Conservation (phyloP, 495 filamentous ascomycete genomes). For the Friedmanniomyces simplex region DNA sequence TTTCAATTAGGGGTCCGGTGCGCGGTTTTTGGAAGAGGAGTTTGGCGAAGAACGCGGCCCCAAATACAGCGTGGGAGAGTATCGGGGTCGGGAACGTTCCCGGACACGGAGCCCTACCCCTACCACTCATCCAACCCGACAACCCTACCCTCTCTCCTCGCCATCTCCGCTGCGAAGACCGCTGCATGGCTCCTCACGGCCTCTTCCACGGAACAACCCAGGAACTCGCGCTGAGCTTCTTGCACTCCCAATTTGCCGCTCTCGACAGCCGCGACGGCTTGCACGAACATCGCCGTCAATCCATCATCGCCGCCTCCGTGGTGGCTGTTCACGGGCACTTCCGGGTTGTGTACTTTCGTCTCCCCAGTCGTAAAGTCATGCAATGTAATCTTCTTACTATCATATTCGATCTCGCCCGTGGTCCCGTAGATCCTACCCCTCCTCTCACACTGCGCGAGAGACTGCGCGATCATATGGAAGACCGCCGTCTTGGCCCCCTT, state of each 20-base stretch:
- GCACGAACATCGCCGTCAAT: slow-evolving; percentile 65
- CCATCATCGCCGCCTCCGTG: slow-evolving; percentile 89
- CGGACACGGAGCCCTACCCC: too few relatives aligned
- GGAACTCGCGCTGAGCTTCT: slow-evolving; percentile 60
- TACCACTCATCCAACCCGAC: slow-evolving; percentile 77
- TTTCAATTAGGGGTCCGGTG: too few relatives aligned
- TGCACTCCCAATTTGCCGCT: slow-evolving; percentile 54
- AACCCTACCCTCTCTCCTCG: slow-evolving; percentile 55
- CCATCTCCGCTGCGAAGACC: slow-evolving; percentile 91
- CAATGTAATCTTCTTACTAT: slow-evolving; percentile 53
- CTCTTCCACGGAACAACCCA: slow-evolving; percentile 79
- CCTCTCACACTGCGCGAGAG: slow-evolving; percentile 74
- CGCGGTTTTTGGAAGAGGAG: too few relatives aligned
- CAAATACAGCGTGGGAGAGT: too few relatives aligned
- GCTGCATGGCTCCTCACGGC: slow-evolving; percentile 79
- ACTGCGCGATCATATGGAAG: slow-evolving; percentile 90
- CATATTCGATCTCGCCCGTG: slow-evolving; percentile 73
- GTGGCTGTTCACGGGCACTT: slow-evolving; percentile 40
- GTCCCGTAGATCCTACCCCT: slow-evolving; percentile 77
- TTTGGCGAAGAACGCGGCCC: too few relatives aligned
- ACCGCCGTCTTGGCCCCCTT: slow-evolving; percentile 66
- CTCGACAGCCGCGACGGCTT: slow-evolving; percentile 71
- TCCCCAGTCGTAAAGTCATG: slow-evolving; percentile 51
- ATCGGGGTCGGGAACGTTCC: too few relatives aligned
- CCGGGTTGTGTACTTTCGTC: slow-evolving; percentile 44